These are phyloP conservation scores for Ogataea glucozyma DNA, from an alignment of 805 yeast genomes.

Conservation along the genomic window DNA sequence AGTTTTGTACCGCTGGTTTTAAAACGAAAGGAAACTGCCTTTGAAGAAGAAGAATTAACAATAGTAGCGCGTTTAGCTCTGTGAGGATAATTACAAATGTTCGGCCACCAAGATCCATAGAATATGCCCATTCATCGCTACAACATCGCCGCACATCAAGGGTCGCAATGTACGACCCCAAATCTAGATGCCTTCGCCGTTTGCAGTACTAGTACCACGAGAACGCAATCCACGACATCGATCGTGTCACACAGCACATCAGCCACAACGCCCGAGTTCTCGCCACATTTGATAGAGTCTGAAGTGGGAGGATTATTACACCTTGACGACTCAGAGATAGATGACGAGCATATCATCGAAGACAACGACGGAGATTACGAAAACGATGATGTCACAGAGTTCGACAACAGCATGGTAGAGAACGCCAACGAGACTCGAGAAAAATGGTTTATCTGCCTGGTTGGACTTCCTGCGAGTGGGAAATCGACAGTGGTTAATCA, in stretches of 20 bases:
- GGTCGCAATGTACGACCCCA: conserved; percentile 4
- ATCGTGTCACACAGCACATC: conserved; percentile 23
- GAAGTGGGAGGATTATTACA: conserved; percentile 33
- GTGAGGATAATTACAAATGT: conserved; percentile 1
- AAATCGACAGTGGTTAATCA: conserved; percentile 54
- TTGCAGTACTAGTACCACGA: conserved; percentile 14
- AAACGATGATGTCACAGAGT: conserved; percentile 11
- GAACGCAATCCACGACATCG: conserved; percentile 28
- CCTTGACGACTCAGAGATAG: conserved; percentile 25
- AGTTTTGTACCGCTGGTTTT: conserved; percentile 3
- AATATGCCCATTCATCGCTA: conserved; percentile 31
- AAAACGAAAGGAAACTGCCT: background rate
- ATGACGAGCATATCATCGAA: conserved; percentile 19
- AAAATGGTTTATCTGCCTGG: conserved; percentile 43
- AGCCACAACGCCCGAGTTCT: conserved; percentile 34
- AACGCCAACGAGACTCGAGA: conserved; percentile 13
- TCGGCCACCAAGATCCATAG: conserved; percentile 2
- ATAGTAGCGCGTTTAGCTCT: conserved; percentile 9
- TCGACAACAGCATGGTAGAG: conserved; percentile 11
- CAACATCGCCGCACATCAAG: conserved; percentile 11
- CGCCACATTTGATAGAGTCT: conserved; percentile 30
- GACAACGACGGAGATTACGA: conserved; percentile 8
- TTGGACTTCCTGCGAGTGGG: conserved; percentile 94
- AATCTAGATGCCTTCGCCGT: conserved; percentile 2
- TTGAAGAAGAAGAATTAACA: too few species aligned